Evolutionary conservation across 2,329 filamentous ascomycete genomes (phyloP), one percentile per base, ranked within the genome.

Genomic region (Teratosphaeria viscida): DNA sequence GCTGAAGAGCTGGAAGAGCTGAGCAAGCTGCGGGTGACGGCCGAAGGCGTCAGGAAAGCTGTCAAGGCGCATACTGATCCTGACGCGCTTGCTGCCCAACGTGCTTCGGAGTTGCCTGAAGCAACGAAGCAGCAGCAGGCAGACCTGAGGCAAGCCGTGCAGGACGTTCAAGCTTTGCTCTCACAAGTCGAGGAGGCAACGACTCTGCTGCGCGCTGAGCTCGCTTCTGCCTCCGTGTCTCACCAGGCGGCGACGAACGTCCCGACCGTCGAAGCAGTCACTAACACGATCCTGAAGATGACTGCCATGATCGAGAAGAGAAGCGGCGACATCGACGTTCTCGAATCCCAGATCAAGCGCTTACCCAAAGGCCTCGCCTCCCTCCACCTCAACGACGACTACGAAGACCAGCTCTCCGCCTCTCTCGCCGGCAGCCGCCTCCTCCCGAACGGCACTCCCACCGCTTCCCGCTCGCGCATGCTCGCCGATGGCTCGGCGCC

Each of bases 271-370:
- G 94, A 96, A 67, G 90, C 90, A 0, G 89, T 99, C 23, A 87
- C 92, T 66, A 89, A 89, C 61, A 99, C 94, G 0, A 95, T 99
- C 65, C 80, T 81, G 60, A 96, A 94, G 70, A 92, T 99, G 88
- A 96, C 92, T 37, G 83, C 80, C 61, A 92, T 96, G 87, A 89
- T 89, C 0, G 90, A 97, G 78, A 90, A 90, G 76, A 89, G 90
- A 71, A 94, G 89, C 70, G 89, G 87, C 60, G 92, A 97, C 67
- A 85, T 99, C 57, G 90, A 96, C 71, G 84, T 96, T 6, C 81
- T 97, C 35, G 94, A 97, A 75, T 84, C 86, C 55, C 89, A 96
- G 71, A 84, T 99, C 76, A 85, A 88, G 61, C 89, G 85, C 71
- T 75, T 95, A 26, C 73, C 74, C 2, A 58, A 59, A 3, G 71